phyloP scores from a whole-genome alignment of 139 green algal species.

The Closterium sp. region DNA sequence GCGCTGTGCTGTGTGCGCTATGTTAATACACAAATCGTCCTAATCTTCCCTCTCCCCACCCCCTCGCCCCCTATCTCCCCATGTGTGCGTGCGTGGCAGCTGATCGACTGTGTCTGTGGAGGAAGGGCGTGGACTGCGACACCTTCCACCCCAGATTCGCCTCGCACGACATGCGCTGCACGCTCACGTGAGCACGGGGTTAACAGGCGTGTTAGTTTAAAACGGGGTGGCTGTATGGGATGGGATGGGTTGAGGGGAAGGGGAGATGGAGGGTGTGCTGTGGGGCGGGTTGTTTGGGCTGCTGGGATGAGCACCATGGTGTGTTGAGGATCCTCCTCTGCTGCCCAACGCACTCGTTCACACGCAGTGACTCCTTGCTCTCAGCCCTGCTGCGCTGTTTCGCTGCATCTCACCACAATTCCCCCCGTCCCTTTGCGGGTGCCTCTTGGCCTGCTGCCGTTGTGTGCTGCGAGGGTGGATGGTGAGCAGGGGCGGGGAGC shows the following conservation, averaged over 20 bases:
- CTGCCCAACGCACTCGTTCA: not conserved
- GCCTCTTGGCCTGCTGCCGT: not conserved
- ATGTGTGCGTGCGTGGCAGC: not conserved
- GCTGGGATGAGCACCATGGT: not conserved
- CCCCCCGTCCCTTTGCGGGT: not conserved
- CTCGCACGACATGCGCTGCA: constrained; percentile 18
- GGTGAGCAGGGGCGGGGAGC: constrained; percentile 12
- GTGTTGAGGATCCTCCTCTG: not conserved
- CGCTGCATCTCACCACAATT: not conserved
- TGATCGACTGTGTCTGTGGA: constrained; percentile 66
- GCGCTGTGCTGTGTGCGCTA: not conserved
- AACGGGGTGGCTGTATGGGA: not conserved
- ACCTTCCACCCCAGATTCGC: constrained; percentile 79
- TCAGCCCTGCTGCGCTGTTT: not conserved
- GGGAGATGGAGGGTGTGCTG: not conserved
- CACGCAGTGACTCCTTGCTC: not conserved
- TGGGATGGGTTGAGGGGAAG: not conserved
- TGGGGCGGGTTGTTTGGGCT: not conserved
- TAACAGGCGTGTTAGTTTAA: not conserved
- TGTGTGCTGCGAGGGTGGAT: not conserved
- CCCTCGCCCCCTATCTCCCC: not conserved
- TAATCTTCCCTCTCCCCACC: not conserved
- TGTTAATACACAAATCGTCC: not conserved
- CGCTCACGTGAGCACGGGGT: constrained; percentile 20
- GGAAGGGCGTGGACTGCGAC: constrained; percentile 84